phyloP scores from a whole-genome alignment of 2,329 filamentous ascomycete species.

The Mollisia scopiformis region DNA sequence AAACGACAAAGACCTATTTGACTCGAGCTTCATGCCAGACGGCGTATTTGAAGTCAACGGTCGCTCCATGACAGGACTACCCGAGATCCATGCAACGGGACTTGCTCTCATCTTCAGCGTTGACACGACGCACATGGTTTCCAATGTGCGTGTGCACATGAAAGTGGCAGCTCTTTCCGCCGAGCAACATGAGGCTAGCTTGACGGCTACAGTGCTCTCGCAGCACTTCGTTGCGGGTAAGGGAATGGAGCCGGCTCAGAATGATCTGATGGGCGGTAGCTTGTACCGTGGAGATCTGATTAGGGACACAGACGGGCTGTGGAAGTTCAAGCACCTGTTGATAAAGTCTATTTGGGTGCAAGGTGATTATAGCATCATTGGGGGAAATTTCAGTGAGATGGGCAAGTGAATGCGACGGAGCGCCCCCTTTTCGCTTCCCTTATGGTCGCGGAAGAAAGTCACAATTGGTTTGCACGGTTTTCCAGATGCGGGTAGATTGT shows the following conservation, averaged over 20 bases:
- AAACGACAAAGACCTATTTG: constrained; percentile 26
- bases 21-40: constrained; percentile 26
- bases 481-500: too few species aligned
- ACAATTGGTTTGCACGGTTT: too few species aligned
- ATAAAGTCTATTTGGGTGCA: constrained; percentile 38
- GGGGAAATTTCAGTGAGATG: too few species aligned
- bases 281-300: constrained; percentile 38
- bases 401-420: too few species aligned
- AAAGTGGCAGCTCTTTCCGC: constrained; percentile 29
- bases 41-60: constrained; percentile 17
- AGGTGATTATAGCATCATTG: too few species aligned
- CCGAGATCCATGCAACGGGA: constrained; percentile 7
- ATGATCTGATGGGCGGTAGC: constrained; percentile 31
- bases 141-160: constrained; percentile 35
- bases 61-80: neutral
- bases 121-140: constrained; percentile 38
- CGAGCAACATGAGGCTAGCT: too few species aligned
- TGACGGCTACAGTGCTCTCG: constrained; percentile 31
- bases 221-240: constrained; percentile 35
- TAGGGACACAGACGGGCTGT: constrained; percentile 36
- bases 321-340: constrained; percentile 39
- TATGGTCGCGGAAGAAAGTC: too few species aligned
- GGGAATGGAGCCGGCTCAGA: constrained; percentile 30
- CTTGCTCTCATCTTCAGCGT: constrained; percentile 23
- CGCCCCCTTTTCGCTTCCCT: too few species aligned